These are phyloP conservation scores for Colletotrichum agaves DNA, from an alignment of 2,329 filamentous ascomycete genomes.

Conservation along the genomic window DNA sequence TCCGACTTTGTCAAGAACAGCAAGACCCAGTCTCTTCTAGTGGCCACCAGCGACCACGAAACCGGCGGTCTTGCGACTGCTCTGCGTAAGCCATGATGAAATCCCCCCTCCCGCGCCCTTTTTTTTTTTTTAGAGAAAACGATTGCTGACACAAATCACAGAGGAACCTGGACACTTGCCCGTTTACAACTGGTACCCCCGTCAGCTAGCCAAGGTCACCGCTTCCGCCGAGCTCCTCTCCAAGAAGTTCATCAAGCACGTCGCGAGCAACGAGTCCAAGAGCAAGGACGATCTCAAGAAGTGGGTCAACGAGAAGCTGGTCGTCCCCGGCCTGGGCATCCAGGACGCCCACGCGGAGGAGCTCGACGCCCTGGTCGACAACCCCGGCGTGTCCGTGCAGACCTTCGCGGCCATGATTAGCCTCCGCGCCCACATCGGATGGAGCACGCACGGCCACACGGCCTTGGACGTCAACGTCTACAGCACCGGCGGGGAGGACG, in stretches of 20 bases:
- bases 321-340: constrained; percentile 80
- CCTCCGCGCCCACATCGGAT: constrained; percentile 87
- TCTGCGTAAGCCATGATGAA: constrained; percentile 65
- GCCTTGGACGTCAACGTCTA: constrained; percentile 98
- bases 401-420: constrained; percentile 88
- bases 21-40: constrained; percentile 79
- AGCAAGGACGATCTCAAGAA: constrained; percentile 57
- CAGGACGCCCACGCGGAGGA: constrained; percentile 77
- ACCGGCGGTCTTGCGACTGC: constrained; percentile 89
- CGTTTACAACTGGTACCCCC: constrained; percentile 82
- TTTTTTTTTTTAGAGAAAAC: constrained; percentile 45
- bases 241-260: constrained; percentile 68
- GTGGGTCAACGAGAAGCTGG: constrained; percentile 76
- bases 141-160: constrained; percentile 45
- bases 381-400: constrained; percentile 63
- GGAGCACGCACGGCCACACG: constrained; percentile 93
- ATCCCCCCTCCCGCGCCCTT: no score
- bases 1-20: constrained; percentile 85
- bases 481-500: constrained; percentile 74
- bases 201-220: constrained; percentile 79
- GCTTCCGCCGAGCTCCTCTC: constrained; percentile 80
- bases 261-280: constrained; percentile 53
- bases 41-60: constrained; percentile 95
- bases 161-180: constrained; percentile 63
- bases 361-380: constrained; percentile 71